Conservation (phyloP, 108 stramenopile species). For the Poteriospumella lacustris region DNA sequence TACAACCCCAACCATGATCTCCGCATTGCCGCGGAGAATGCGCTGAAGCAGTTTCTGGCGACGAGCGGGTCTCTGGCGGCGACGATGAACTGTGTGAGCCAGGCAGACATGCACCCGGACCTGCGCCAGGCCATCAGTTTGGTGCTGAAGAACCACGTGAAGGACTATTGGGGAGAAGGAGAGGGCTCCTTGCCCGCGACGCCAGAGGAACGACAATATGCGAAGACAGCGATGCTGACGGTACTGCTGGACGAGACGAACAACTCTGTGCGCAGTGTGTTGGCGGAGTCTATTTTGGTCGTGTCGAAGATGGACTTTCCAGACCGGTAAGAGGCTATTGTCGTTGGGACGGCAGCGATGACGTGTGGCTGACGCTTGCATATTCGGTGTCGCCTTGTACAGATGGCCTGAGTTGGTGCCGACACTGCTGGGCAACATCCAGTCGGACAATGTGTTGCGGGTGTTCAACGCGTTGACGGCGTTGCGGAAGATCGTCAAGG, state of each 20-base stretch:
- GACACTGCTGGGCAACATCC: neutral
- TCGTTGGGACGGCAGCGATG: neutral
- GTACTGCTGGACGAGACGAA: neutral
- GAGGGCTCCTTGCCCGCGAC: neutral
- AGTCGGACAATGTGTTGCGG: neutral
- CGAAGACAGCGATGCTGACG: neutral
- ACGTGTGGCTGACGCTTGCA: neutral
- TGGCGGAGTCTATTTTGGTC: slow-evolving; percentile 9
- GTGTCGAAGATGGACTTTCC: slow-evolving; percentile 19
- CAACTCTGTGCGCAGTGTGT: slow-evolving; percentile 16
- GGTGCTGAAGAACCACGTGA: neutral
- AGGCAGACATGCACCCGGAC: neutral
- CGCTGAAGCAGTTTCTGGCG: neutral
- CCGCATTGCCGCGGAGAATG: neutral
- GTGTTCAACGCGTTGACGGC: slow-evolving; percentile 10
- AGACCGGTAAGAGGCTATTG: slow-evolving; percentile 3
- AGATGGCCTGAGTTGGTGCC: slow-evolving; percentile 12
- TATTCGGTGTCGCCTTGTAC: neutral
- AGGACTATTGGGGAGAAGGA: slow-evolving; percentile 6
- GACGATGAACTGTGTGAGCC: neutral
- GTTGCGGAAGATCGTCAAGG: slow-evolving; percentile 14
- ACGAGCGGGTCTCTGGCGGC: neutral
- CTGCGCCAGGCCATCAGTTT: neutral
- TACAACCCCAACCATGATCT: slow-evolving; percentile 15
- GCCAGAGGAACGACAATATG: neutral